phyloP scores from a whole-genome alignment of 257 asterid genomes.

The Solanum pinnatisectum region DNA sequence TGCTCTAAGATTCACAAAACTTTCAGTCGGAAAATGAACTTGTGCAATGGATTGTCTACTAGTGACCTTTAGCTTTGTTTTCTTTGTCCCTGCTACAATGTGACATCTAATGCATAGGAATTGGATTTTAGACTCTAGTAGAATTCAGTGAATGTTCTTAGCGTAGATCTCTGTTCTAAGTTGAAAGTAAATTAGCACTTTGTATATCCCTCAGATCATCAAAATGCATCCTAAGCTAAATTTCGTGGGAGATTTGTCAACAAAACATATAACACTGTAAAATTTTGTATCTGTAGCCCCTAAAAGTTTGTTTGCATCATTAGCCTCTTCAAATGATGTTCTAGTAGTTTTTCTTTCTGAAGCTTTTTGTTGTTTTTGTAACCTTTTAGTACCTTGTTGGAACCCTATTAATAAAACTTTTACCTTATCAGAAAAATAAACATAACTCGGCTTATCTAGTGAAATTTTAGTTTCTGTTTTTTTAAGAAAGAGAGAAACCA shows the following conservation, averaged over 20 bases:
- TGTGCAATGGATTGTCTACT: not conserved
- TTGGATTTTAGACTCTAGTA: not conserved
- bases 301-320: not conserved
- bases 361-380: not conserved
- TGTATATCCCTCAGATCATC: not conserved
- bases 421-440: not conserved
- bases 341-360: not conserved
- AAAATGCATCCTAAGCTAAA: not conserved
- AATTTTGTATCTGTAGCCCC: not conserved
- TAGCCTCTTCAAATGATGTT: not conserved
- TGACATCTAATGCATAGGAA: not conserved
- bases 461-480: not conserved
- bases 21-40: not conserved
- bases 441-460: not conserved
- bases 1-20: not conserved
- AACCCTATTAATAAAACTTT: not conserved
- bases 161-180: not conserved
- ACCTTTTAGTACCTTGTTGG: not conserved
- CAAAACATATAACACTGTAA: not conserved
- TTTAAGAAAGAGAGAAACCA: not conserved
- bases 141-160: not conserved
- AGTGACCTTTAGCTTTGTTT: not conserved
- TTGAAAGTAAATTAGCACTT: not conserved
- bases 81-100: not conserved
- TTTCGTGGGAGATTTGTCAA: not conserved